Percentiles rank a stretch among this genome's conserved stretches.
phyloP scores from a whole-genome alignment of 768 basidiomycete genomes.

The Solioccasus polychromus region DNA sequence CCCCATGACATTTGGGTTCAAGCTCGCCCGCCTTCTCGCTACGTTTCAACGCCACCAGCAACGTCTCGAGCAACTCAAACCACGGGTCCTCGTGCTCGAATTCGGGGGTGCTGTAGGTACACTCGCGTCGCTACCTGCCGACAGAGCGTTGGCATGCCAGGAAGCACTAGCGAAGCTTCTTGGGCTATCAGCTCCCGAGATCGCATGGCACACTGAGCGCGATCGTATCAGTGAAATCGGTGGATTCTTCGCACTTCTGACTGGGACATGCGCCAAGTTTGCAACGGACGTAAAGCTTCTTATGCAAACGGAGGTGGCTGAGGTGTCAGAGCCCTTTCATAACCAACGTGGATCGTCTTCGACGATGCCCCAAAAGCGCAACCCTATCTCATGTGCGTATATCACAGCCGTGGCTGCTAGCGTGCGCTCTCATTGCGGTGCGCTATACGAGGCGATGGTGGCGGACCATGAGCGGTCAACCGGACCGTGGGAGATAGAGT shows the following conservation, averaged over 20 bases:
- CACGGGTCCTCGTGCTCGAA: constrained; percentile 39
- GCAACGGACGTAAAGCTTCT: constrained; percentile 44
- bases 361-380: constrained; percentile 52
- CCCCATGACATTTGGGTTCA: constrained; percentile 47
- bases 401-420: constrained; percentile 42
- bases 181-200: constrained; percentile 23
- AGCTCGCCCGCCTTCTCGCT: constrained; percentile 41
- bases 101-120: constrained; percentile 48
- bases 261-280: constrained; percentile 46
- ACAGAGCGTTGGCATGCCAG: constrained; percentile 29
- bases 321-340: constrained; percentile 44
- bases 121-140: constrained; percentile 41
- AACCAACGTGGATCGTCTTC: constrained; percentile 44
- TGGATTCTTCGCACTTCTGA: constrained; percentile 42
- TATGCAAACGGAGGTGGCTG: constrained; percentile 47
- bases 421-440: constrained; percentile 37
- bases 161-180: constrained; percentile 17
- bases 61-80: constrained; percentile 36
- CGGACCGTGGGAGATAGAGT: constrained; percentile 51
- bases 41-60: constrained; percentile 41
- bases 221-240: constrained; percentile 44
- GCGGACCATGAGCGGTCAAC: constrained; percentile 48
- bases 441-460: constrained; percentile 46
- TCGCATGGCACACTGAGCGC: constrained; percentile 41
- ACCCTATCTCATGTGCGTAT: constrained; percentile 44